These are phyloP conservation scores for Zalaria obscura DNA, from an alignment of 2,329 filamentous ascomycete genomes.

Conservation along the genomic window DNA sequence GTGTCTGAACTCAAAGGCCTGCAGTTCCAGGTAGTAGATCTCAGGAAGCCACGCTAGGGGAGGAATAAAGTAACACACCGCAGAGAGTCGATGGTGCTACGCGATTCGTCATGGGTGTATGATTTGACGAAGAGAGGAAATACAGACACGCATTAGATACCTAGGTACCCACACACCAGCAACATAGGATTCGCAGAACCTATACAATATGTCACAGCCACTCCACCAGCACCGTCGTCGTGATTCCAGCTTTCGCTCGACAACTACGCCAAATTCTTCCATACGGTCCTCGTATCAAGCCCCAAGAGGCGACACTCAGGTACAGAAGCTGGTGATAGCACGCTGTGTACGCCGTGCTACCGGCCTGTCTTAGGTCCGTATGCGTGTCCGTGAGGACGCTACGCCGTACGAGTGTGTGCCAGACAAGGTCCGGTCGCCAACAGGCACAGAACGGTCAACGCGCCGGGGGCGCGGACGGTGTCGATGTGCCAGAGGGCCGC, in stretches of 20 bases:
- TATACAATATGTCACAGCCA: not conserved
- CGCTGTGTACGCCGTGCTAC: not conserved
- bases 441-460: too few species aligned
- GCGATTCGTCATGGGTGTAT: too few species aligned
- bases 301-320: not conserved
- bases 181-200: too few species aligned
- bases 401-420: not conserved
- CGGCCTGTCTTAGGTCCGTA: not conserved
- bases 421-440: not conserved
- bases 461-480: too few species aligned
- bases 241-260: not conserved
- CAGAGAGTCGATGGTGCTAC: too few species aligned
- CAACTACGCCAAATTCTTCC: not conserved
- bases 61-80: too few species aligned
- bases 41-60: conserved; percentile 22
- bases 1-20: conserved; percentile 43
- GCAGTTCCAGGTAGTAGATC: conserved; percentile 51
- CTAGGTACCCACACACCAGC: too few species aligned
- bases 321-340: not conserved
- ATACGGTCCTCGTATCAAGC: not conserved
- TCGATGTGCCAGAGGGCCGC: not conserved
- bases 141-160: too few species aligned
- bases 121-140: too few species aligned
- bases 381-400: not conserved
- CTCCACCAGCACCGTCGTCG: not conserved